Base-by-base conservation (phyloP, 1,284 basidiomycete genomes). In the Fomitopsis pinicola region DNA sequence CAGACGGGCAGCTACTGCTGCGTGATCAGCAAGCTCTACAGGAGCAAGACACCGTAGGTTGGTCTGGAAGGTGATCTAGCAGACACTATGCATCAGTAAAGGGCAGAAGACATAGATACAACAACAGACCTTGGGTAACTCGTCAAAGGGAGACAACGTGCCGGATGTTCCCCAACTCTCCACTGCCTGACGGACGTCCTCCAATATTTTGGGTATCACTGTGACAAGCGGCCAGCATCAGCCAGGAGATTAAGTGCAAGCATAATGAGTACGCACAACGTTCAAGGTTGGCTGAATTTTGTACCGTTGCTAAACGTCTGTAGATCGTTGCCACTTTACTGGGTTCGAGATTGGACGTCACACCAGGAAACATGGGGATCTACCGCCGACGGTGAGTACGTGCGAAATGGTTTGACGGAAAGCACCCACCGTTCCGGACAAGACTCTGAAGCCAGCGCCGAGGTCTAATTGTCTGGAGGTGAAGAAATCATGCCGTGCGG, bases 321-420 rank as follows among this genome's bases (percentile, higher is more conserved):
- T 90, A 86, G 59, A 91, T 90, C 65, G 82, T 76, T 22, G 83
- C 74, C 67, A 90, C 80, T 64, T 82, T 76, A 62, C 80, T 79
- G 58, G 79, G 78, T 67, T 87, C 82, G 38, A 90, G 78, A 71
- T 87, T 81, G 62, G 87, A 85, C 19, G 89, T 90, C 50, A 91
- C 82, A 44, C 89, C 89, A 66, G 79, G 82, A 62, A 91, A 80
- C 80, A 88, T 85, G 64, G 87, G 87, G 65, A 89, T 87, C 87
- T 89, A 57, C 45, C 28, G 36, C 28, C 45, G 62, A 65, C 56
- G 40, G 62, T 55, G 59, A 55, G 30, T 61, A 45, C n/a, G 50
- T 35, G 38, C 22, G 30, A 36, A 15, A 38, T 54, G 33, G 59
- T 48, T 30, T 45, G 30, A 59, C 48, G 35, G 53, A 8, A 38